phyloP scores from a whole-genome alignment of 495 filamentous ascomycete genomes.

The Penicillium silybi region DNA sequence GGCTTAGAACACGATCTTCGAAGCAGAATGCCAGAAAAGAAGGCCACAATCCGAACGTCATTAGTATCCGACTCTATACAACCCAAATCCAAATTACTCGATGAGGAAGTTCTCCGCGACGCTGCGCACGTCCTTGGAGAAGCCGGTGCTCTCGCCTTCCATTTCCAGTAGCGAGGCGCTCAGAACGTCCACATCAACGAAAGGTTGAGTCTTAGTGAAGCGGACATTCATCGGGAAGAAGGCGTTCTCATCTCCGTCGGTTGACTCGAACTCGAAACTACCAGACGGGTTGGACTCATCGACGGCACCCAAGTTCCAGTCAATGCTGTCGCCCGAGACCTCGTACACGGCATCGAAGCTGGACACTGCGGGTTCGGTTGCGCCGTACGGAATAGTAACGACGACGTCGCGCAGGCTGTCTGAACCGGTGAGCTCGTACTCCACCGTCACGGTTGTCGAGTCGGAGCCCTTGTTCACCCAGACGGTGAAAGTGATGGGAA shows the following conservation, averaged over 20 bases:
- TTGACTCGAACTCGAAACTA: conserved; percentile 89
- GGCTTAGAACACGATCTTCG: conserved; percentile 24
- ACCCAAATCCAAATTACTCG: conserved; percentile 49
- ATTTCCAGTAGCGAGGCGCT: conserved; percentile 71
- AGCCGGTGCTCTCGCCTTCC: conserved; percentile 72
- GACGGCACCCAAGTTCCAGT: conserved; percentile 85
- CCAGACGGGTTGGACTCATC: conserved; percentile 76
- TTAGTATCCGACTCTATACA: conserved; percentile 43
- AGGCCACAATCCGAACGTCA: conserved; percentile 38
- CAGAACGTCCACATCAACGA: conserved; percentile 84
- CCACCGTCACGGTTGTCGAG: conserved; percentile 80
- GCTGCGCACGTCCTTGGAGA: conserved; percentile 85
- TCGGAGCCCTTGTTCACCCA: conserved; percentile 87
- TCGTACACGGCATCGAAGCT: conserved; percentile 93
- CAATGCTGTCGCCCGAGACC: conserved; percentile 85
- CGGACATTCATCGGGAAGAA: conserved; percentile 96
- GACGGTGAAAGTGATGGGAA: conserved; percentile 88
- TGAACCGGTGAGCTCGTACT: conserved; percentile 84
- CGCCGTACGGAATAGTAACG: conserved; percentile 79
- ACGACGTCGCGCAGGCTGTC: conserved; percentile 76
- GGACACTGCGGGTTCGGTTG: conserved; percentile 79
- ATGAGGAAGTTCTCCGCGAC: conserved; percentile 79
- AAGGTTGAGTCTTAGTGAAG: conserved; percentile 81
- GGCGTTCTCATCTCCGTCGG: conserved; percentile 75
- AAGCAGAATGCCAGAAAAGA: conserved; percentile 14